Evolutionary conservation across 139 green algal genomes (phyloP).

Genomic region (Chlorella sp.): DNA sequence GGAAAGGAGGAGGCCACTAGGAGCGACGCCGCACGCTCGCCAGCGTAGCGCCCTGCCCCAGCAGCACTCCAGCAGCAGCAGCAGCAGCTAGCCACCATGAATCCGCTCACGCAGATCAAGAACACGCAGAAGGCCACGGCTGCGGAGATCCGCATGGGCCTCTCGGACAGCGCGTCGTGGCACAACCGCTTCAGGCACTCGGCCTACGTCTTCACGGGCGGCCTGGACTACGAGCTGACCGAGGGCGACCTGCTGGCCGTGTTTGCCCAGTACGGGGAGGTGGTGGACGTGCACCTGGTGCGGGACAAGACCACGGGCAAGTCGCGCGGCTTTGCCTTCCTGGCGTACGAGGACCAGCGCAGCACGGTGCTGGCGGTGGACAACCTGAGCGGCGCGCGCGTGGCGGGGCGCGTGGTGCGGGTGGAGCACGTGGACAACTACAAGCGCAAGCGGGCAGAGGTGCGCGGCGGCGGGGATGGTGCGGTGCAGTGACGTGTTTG

Average conservation of each 20-base stretch:
- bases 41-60: too few species aligned
- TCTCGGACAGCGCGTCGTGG: slow-evolving; percentile 84
- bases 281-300: slow-evolving; percentile 91
- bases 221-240: slow-evolving; percentile 87
- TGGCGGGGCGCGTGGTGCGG: slow-evolving; percentile 71
- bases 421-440: slow-evolving; percentile 99
- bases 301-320: slow-evolving; percentile 44
- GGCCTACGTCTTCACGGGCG: slow-evolving; percentile 88
- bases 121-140: slow-evolving; percentile 83
- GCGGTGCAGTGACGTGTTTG: neutral
- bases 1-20: too few species aligned
- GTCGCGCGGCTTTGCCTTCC: slow-evolving; percentile 88
- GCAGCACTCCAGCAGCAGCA: too few species aligned
- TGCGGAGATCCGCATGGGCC: slow-evolving; percentile 65
- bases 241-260: slow-evolving; percentile 95
- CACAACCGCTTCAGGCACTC: slow-evolving; percentile 88
- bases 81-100: too few species aligned
- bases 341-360: slow-evolving; percentile 98
- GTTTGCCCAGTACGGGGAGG: slow-evolving; percentile 95
- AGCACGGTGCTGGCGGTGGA: slow-evolving; percentile 94
- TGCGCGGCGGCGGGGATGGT: slow-evolving; percentile 9
- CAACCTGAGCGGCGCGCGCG: slow-evolving; percentile 88
- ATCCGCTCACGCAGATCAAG: slow-evolving; percentile 81
- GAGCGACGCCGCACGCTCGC: too few species aligned
- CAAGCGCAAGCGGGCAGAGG: slow-evolving; percentile 76